These are phyloP conservation scores for Arctium minus DNA, from an alignment of 129 eudicot species.

Conservation along the genomic window DNA sequence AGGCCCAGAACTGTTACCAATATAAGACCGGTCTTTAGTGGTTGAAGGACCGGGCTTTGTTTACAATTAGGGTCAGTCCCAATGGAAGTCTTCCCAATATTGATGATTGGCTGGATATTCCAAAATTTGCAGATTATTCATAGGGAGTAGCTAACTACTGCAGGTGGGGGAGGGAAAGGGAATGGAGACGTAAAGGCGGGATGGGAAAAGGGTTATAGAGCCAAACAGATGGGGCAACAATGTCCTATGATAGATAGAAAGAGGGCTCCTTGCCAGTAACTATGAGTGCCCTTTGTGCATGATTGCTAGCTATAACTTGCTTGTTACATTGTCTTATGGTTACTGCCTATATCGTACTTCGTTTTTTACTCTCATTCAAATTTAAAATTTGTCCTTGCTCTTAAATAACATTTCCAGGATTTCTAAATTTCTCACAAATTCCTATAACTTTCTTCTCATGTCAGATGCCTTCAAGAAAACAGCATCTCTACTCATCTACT, in stretches of 20 bases:
- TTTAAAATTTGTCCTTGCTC: not conserved
- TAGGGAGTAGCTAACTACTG: not conserved
- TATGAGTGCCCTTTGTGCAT: not conserved
- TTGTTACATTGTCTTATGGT: not conserved
- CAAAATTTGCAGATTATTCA: not conserved
- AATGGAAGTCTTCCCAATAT: not conserved
- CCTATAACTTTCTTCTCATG: not conserved
- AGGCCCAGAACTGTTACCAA: not conserved
- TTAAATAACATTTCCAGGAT: not conserved
- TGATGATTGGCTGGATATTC: not conserved
- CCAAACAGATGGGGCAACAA: not conserved
- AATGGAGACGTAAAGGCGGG: too few species aligned
- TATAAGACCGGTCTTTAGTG: not conserved
- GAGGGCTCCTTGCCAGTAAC: not conserved
- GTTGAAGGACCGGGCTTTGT: not conserved
- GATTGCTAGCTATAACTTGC: not conserved
- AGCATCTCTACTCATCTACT: not conserved
- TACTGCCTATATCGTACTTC: not conserved
- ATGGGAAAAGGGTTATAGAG: not conserved
- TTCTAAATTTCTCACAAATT: not conserved
- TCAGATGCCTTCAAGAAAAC: not conserved
- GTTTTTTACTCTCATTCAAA: not conserved
- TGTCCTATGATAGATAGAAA: not conserved
- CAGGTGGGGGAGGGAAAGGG: not conserved
- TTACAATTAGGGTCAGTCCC: not conserved